These are phyloP conservation scores for Yarrowia sp. DNA, from an alignment of 805 yeast species.

Conservation along the genomic window DNA sequence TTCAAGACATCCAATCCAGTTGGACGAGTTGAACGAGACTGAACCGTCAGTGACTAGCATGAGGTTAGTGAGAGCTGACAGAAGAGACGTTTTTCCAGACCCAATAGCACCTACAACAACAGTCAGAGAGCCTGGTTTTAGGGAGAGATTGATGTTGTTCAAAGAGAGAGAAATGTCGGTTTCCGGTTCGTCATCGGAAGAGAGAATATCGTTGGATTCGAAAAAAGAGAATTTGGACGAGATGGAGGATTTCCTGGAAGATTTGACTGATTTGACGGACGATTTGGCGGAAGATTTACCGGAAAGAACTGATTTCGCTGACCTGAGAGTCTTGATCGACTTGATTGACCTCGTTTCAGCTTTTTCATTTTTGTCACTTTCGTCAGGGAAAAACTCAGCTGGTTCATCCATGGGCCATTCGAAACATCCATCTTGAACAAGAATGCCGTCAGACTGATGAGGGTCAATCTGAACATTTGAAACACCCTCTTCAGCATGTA, in stretches of 20 bases:
- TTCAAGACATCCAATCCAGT: constrained; percentile 52
- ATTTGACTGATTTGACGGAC: neutral
- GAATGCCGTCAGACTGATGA: constrained; percentile 34
- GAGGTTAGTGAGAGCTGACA: constrained; percentile 67
- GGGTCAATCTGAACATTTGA: constrained; percentile 24
- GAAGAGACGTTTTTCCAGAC: constrained; percentile 72
- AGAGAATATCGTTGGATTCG: neutral
- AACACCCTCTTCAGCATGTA: constrained; percentile 46
- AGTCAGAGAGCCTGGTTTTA: constrained; percentile 55
- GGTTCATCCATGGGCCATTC: constrained; percentile 41
- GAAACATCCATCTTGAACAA: constrained; percentile 53
- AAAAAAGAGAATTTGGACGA: constrained; percentile 3
- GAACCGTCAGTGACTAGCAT: constrained; percentile 58
- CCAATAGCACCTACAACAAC: constrained; percentile 80
- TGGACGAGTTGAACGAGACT: constrained; percentile 48
- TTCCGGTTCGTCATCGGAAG: neutral
- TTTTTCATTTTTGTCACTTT: neutral
- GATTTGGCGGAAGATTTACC: no score
- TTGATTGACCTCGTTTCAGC: neutral
- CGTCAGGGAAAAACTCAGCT: neutral
- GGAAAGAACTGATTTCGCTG: no score
- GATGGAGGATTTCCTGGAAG: neutral
- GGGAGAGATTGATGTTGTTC: neutral
- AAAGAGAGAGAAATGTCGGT: constrained; percentile 39
- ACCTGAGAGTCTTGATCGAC: neutral